Conservation (phyloP, 768 basidiomycete species). For the Tephrocybe sp. region DNA sequence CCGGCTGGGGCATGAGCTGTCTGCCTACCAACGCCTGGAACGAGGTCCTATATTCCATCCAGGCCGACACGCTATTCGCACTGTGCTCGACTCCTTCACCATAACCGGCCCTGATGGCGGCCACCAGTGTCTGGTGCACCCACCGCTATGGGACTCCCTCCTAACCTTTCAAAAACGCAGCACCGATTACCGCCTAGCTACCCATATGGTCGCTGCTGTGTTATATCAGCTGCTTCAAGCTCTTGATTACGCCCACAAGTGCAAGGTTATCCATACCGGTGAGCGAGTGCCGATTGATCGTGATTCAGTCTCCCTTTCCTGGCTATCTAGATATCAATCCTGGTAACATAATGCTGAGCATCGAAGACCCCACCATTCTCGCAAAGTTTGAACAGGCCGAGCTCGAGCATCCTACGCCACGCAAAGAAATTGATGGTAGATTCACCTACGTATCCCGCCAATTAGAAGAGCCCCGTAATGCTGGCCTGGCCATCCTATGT, state of each 20-base stretch:
- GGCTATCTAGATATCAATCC: constrained; percentile 13
- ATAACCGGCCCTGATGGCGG: neutral
- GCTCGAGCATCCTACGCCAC: constrained; percentile 9
- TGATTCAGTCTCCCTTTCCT: neutral
- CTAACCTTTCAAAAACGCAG: neutral
- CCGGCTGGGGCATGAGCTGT: neutral
- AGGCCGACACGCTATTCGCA: constrained; percentile 8
- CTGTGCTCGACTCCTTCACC: neutral
- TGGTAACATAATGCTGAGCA: constrained; percentile 14
- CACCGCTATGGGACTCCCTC: neutral
- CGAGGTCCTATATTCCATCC: neutral
- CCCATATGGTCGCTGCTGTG: neutral
- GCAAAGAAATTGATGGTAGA: constrained; percentile 14
- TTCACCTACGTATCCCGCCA: constrained; percentile 15
- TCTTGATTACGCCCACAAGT: constrained; percentile 16
- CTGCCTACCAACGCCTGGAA: neutral
- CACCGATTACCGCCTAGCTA: neutral
- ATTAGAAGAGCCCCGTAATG: neutral
- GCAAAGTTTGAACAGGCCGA: constrained; percentile 17
- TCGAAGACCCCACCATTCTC: too few species aligned
- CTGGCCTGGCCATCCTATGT: constrained; percentile 16
- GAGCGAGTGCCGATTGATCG: neutral
- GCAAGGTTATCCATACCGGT: constrained; percentile 20
- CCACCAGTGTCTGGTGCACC: constrained; percentile 5
- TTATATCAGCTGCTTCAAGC: constrained; percentile 10